Base-by-base conservation (phyloP, 2,329 filamentous ascomycete genomes). In the Penicillium oxalicum region DNA sequence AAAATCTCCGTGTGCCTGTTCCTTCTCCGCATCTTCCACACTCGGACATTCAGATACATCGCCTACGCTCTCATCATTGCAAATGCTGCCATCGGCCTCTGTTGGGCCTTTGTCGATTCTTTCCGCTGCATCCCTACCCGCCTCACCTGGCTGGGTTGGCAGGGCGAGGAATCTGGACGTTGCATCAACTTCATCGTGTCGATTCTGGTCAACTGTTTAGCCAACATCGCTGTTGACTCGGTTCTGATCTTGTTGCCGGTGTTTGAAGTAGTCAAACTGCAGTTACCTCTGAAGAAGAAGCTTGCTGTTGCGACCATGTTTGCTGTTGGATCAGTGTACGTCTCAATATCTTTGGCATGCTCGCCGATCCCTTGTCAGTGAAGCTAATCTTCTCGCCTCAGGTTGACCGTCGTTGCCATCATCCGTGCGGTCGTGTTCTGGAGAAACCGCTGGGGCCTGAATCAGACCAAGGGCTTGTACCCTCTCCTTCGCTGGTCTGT, bases 401-500 rank as follows among this genome's bases (percentile, higher is more conserved):
- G 58, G 5, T 40, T 62, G 2, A 62, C 56, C 0, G 41, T 62
- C 26, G 55, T 62, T 24, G 59, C 57, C 6, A 59, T 62, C 9
- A 56, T 61, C 25, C 57, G 60, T 26, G 58, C 61, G 3, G 40
- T 63, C 8, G 57, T 63, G 2, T 62, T 63, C 48, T 63, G 54
- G 49, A 53, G 45, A 5, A 56, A 63, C 28, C 54, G 55, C 29
- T 60, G 54, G 59, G 54, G 52, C 4, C 9, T 26, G 7, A 62
- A 62, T 13, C 53, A 60, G 2, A 40, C 40, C 44, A 45, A 53
- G 4, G 55, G 58, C 18, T 41, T 63, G 29, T 56, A 59, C n/a
- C 59, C 61, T 2, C 52, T 63, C 11, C 55, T 59, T 26, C 54
- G 59, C 48, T 64, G 61, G 61, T 62, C 61, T 5, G 55, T 64